Evolutionary conservation across 2,329 filamentous ascomycete species (phyloP), one percentile per base, ranked within the genome.

Genomic region (Chalara sp.): DNA sequence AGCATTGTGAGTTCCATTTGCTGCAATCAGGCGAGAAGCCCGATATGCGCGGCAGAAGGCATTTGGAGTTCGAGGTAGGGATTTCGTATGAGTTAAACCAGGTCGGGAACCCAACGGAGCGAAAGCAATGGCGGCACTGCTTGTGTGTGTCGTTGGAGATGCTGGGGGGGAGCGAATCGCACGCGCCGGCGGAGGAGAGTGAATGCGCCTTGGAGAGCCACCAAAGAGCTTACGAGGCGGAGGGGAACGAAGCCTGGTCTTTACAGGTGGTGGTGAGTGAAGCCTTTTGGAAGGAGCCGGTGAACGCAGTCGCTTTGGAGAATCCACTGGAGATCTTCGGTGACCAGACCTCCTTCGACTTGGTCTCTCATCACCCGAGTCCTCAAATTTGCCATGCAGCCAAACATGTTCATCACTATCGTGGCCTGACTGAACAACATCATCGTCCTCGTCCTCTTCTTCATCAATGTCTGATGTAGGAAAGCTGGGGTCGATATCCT

Each of bases 401-500:
- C 86, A 85, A 42, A 83, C 68, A 46, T 84, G 74, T 33, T 83
- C 80, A 37, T 89, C 86, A 60, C 83, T 89, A 21, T 83, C 81
- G 48, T 83, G 68, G 3, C 74, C 72, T 44, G 74, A 61, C 67
- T 81, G 52, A 63, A 73, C 61, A 64, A 83, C 67, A 67, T 79
- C 76, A 49, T 88, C 83, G 40, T 88, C 83, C n/a, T 37, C 35
- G 37, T 89, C 87, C 44, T 88, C 87, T 31, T 92, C 85, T 58
- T 90, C 83, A 59, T 99, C 93, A 0, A 86, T 87, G 60, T 97
- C 93, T 0, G 91, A 96, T 0, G 90, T 91, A 0, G 93, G 93
- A 67, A 99, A 99, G 64, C 91, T 96, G 1, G 93, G 93, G 64
- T 99, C 93, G 53, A 96, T 95, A 61, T 97, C 93, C 65, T 97